Evolutionary conservation across 2,329 filamentous ascomycete genomes (phyloP).

Genomic region (Curvularia verruculosa): DNA sequence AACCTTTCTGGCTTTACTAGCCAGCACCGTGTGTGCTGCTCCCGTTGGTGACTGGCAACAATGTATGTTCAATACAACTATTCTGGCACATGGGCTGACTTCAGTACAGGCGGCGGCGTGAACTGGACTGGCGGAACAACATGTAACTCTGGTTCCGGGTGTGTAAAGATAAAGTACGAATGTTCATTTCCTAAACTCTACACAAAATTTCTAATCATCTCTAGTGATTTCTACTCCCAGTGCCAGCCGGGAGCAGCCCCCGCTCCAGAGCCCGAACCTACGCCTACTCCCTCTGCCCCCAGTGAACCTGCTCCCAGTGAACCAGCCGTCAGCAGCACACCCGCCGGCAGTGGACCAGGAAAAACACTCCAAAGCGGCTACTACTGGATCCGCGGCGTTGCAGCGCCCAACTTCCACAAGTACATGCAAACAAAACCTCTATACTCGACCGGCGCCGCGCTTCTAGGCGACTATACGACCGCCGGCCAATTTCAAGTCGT

Average conservation of each 20-base stretch:
- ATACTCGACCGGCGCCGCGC: slow-evolving; percentile 54
- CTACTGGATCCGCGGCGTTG: slow-evolving; percentile 65
- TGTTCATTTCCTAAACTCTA: background rate
- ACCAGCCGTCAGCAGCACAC: slow-evolving; percentile 31
- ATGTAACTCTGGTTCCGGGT: slow-evolving; percentile 36
- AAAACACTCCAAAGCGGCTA: slow-evolving; percentile 58
- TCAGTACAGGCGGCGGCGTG: slow-evolving; percentile 38
- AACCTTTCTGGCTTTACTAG: slow-evolving; percentile 30
- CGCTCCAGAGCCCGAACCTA: slow-evolving; percentile 9
- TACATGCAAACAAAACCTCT: slow-evolving; percentile 48
- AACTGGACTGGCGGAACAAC: slow-evolving; percentile 35
- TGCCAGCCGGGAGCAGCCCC: slow-evolving; percentile 48
- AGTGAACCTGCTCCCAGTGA: slow-evolving; percentile 14
- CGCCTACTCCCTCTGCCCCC: background rate
- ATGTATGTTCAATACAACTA: slow-evolving; percentile 29
- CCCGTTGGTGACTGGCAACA: slow-evolving; percentile 42
- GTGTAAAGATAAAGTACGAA: slow-evolving; percentile 42
- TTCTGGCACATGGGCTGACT: background rate
- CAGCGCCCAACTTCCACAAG: slow-evolving; percentile 60
- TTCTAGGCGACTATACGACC: slow-evolving; percentile 59
- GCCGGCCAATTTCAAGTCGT: slow-evolving; percentile 65
- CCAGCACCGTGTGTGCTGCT: slow-evolving; percentile 35
- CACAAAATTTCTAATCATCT: slow-evolving; percentile 10
- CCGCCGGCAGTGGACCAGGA: slow-evolving; percentile 48
- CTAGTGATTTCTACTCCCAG: slow-evolving; percentile 49